phyloP scores from a whole-genome alignment of 2,329 filamentous ascomycete genomes.

The Scleromitrula shiraiana region DNA sequence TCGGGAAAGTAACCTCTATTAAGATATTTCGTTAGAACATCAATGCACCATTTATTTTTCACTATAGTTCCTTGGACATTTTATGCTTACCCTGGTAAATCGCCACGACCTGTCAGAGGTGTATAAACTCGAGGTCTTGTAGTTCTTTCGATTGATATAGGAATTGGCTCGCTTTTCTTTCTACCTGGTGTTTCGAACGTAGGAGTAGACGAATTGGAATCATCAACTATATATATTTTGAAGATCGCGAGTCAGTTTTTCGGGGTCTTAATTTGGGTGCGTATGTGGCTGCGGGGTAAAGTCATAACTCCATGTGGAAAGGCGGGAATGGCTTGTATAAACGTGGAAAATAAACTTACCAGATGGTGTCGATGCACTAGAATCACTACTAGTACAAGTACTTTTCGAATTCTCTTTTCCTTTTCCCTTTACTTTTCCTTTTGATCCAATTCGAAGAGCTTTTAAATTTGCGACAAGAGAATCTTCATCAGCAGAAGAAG shows the following conservation, averaged over 20 bases:
- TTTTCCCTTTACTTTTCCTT: slow-evolving; percentile 10
- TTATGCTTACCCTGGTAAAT: slow-evolving; percentile 46
- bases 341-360: slow-evolving; percentile 18
- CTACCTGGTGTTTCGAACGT: slow-evolving; percentile 15
- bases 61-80: background rate
- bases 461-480: slow-evolving; percentile 14
- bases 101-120: slow-evolving; percentile 47
- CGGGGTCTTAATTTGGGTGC: background rate
- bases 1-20: slow-evolving; percentile 52
- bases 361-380: slow-evolving; percentile 9
- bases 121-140: slow-evolving; percentile 37
- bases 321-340: slow-evolving; percentile 3
- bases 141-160: slow-evolving; percentile 44
- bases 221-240: slow-evolving; percentile 9
- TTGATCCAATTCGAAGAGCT: slow-evolving; percentile 4
- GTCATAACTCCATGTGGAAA: background rate
- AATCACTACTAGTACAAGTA: background rate
- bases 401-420: slow-evolving; percentile 8
- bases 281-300: slow-evolving; percentile 5
- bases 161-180: slow-evolving; percentile 42
- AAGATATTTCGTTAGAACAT: slow-evolving; percentile 5
- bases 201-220: background rate
- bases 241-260: background rate
- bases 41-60: background rate
- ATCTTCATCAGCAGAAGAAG: slow-evolving; percentile 17